Evolutionary conservation across 768 basidiomycete genomes (phyloP).

Genomic region (Boletales sp.): DNA sequence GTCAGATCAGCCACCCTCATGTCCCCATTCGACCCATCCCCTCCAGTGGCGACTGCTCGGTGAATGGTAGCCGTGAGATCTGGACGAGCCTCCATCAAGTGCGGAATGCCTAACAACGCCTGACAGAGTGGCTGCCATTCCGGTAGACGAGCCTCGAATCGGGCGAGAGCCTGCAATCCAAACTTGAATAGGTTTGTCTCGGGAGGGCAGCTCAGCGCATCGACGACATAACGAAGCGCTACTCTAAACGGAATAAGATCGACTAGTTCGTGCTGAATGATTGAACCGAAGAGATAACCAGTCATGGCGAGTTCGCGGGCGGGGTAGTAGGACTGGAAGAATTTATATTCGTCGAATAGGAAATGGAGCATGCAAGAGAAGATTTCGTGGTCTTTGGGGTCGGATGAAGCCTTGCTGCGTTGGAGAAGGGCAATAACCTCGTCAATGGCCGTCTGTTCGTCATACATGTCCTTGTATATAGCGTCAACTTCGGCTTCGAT

Average conservation of each 20-base stretch:
- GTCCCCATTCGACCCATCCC: conserved; percentile 43
- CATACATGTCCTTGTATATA: conserved; percentile 98
- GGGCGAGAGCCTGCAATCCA: conserved; percentile 83
- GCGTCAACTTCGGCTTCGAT: conserved; percentile 91
- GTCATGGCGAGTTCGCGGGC: conserved; percentile 93
- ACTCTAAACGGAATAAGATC: conserved; percentile 94
- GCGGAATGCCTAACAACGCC: conserved; percentile 81
- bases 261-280: conserved; percentile 91
- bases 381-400: conserved; percentile 86
- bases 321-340: conserved; percentile 96
- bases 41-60: conserved; percentile 56
- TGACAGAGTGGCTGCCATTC: conserved; percentile 95
- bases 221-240: conserved; percentile 93
- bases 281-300: conserved; percentile 91
- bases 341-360: conserved; percentile 99
- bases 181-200: conserved; percentile 95
- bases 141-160: conserved; percentile 81
- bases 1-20: conserved; percentile 40
- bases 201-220: conserved; percentile 86
- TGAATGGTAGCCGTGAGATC: conserved; percentile 72
- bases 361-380: conserved; percentile 99
- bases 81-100: conserved; percentile 81
- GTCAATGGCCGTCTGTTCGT: conserved; percentile 90
- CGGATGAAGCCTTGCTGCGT: conserved; percentile 77
- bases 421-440: conserved; percentile 89